Evolutionary conservation across 371 early-diverging fungal genomes (phyloP).

Genomic region (Saksenaea oblongispora): DNA sequence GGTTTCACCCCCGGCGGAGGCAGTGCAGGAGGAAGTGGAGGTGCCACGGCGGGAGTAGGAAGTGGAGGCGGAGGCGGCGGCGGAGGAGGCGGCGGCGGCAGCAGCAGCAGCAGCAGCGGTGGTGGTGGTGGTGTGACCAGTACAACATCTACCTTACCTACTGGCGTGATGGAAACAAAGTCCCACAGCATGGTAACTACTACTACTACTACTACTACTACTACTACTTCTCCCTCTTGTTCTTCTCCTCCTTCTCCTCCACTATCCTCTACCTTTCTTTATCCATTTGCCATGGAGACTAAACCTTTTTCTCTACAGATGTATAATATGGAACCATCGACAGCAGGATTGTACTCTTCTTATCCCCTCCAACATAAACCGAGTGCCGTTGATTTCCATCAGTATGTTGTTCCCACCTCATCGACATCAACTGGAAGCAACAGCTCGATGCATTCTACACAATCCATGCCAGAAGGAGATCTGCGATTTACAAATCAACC

Average conservation of each 20-base stretch:
- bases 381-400: conserved; percentile 27
- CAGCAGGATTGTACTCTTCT: conserved; percentile 24
- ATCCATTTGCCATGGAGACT: conserved; percentile 3
- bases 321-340: conserved; percentile 4
- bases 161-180: not conserved
- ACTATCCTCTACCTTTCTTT: conserved; percentile 1
- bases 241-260: not conserved
- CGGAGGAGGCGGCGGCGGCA: too few species aligned
- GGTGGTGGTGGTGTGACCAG: too few species aligned
- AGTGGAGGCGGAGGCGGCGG: not conserved
- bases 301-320: not conserved
- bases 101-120: too few species aligned
- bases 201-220: not conserved
- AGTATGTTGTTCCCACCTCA: conserved; percentile 40
- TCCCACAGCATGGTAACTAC: not conserved
- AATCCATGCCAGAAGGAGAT: conserved; percentile 30
- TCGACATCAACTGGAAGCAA: conserved; percentile 46
- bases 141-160: not conserved
- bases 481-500: not conserved
- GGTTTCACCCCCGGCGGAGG: not conserved
- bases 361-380: conserved; percentile 17
- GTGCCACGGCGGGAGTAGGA: conserved; percentile 8
- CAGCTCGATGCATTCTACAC: conserved; percentile 41
- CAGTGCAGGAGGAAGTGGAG: conserved; percentile 11
- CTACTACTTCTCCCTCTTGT: not conserved